Conservation (phyloP, 2,329 filamentous ascomycete genomes). For the Canariomyces notabilis region DNA sequence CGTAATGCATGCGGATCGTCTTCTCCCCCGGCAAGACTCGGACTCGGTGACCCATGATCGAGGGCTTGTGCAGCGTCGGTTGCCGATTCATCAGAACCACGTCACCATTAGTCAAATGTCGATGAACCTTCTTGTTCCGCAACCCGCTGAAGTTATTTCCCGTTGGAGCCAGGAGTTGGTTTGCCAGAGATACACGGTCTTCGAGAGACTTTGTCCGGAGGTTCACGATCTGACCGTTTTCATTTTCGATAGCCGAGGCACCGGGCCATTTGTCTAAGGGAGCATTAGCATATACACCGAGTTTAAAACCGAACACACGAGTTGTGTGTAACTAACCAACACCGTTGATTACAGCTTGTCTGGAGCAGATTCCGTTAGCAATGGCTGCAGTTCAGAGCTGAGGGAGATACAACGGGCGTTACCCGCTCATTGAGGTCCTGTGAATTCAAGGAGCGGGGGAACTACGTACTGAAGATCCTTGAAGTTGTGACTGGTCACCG, state of each 20-base stretch:
- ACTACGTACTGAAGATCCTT: slow-evolving; percentile 73
- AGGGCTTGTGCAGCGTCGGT: slow-evolving; percentile 95
- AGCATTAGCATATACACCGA: slow-evolving; percentile 33
- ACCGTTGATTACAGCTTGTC: slow-evolving; percentile 88
- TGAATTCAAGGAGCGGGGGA: neutral
- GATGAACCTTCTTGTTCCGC: slow-evolving; percentile 91
- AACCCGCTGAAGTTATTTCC: slow-evolving; percentile 68
- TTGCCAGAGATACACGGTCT: slow-evolving; percentile 83
- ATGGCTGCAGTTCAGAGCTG: neutral
- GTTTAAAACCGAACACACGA: neutral
- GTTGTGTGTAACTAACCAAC: neutral
- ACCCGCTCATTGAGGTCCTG: no score
- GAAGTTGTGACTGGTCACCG: slow-evolving; percentile 95
- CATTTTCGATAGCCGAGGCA: slow-evolving; percentile 89
- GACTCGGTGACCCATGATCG: slow-evolving; percentile 96
- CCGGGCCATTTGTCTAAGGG: slow-evolving; percentile 77
- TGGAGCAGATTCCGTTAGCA: neutral
- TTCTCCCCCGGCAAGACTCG: slow-evolving; percentile 90
- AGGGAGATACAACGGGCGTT: no score
- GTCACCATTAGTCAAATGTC: slow-evolving; percentile 93
- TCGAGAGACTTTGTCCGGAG: slow-evolving; percentile 82
- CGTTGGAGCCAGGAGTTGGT: slow-evolving; percentile 84
- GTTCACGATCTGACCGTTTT: slow-evolving; percentile 86
- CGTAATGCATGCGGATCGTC: slow-evolving; percentile 99
- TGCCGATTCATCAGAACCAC: slow-evolving; percentile 99